Conservation (phyloP, 768 basidiomycete species). For the Rhizopogon sp. region DNA sequence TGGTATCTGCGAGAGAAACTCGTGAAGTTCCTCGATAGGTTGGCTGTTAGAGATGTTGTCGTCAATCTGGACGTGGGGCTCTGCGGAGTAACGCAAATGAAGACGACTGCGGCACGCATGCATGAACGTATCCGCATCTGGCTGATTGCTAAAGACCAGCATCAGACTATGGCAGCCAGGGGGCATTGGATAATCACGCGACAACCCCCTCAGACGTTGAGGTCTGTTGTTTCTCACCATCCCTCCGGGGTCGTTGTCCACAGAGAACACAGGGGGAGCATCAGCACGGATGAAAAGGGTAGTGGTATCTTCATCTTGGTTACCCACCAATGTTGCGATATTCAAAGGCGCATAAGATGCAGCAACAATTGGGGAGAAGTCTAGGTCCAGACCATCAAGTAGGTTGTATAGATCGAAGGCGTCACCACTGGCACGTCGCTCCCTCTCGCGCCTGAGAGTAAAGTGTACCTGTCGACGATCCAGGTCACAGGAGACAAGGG, state of each 20-base stretch:
- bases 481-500: constrained; percentile 33
- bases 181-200: constrained; percentile 19
- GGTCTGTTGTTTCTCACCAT: not conserved
- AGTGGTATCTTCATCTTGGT: constrained; percentile 4
- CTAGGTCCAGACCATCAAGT: constrained; percentile 1
- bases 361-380: not conserved
- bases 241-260: not conserved
- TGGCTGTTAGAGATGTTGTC: constrained; percentile 8
- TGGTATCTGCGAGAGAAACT: constrained; percentile 19
- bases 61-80: constrained; percentile 12
- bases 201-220: constrained; percentile 21
- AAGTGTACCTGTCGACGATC: constrained; percentile 27
- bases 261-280: constrained; percentile 25
- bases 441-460: constrained; percentile 12
- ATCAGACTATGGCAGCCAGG: constrained; percentile 23
- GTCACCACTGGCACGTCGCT: no score
- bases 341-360: constrained; percentile 17
- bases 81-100: constrained; percentile 9
- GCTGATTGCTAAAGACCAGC: constrained; percentile 22
- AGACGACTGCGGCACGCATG: constrained; percentile 17
- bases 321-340: constrained; percentile 18
- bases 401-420: not conserved
- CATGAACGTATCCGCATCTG: constrained; percentile 25
- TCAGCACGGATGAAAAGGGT: constrained; percentile 28
- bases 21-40: constrained; percentile 12